Percentiles rank a stretch among this genome's conserved stretches.
These are phyloP conservation scores for Boletus pseudo-olivaceus DNA, from an alignment of 768 basidiomycete genomes.

Conservation along the genomic window DNA sequence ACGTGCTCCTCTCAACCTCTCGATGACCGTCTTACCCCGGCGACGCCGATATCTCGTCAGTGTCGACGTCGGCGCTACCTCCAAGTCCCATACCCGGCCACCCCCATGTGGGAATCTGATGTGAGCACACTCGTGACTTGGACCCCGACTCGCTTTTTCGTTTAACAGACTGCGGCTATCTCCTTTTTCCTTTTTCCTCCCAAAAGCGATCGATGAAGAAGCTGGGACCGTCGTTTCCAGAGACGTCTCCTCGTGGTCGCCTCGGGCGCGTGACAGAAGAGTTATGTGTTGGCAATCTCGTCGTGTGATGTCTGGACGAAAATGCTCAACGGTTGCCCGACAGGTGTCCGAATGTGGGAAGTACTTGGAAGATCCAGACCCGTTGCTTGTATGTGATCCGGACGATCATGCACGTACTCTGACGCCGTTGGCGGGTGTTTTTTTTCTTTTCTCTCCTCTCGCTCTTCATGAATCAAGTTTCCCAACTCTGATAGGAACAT, in stretches of 20 bases:
- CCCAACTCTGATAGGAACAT: slow-evolving; percentile 10
- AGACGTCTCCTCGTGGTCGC: slow-evolving; percentile 11
- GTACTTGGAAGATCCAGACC: neutral
- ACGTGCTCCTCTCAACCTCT: neutral
- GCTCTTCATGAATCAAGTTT: neutral
- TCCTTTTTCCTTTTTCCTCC: too few species aligned
- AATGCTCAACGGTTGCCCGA: neutral
- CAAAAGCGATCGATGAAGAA: neutral
- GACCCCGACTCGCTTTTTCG: neutral
- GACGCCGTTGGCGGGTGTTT: slow-evolving; percentile 1
- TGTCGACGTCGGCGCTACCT: slow-evolving; percentile 8
- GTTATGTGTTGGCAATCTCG: slow-evolving; percentile 3
- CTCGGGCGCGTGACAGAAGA: slow-evolving; percentile 21
- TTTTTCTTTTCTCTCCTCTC: neutral
- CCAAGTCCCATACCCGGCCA: slow-evolving; percentile 15
- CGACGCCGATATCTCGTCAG: neutral
- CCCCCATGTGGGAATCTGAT: slow-evolving; percentile 8
- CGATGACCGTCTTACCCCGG: neutral
- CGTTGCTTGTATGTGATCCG: neutral
- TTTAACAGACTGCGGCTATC: too few species aligned
- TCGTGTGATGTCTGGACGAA: neutral
- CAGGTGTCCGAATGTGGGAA: slow-evolving; percentile 6
- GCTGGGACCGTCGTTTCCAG: slow-evolving; percentile 7
- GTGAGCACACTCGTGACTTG: neutral
- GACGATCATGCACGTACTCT: neutral